Percentiles rank a stretch among this genome's conserved stretches.
These are phyloP conservation scores for Ophiosphaerella herpotricha DNA, from an alignment of 2,329 filamentous ascomycete species.

Conservation along the genomic window DNA sequence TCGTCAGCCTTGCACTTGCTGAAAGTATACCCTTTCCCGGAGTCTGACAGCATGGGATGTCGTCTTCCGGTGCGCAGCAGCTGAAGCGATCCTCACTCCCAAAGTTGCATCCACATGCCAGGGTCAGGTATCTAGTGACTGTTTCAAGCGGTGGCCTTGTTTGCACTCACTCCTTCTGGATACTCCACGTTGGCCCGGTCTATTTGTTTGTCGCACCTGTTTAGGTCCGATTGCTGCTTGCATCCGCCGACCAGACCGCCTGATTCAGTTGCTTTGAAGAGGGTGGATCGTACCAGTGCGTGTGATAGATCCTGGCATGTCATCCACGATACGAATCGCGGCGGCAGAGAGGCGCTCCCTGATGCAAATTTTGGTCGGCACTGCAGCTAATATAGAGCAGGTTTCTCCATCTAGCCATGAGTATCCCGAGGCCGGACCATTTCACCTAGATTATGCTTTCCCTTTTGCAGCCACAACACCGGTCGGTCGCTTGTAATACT, in stretches of 20 bases:
- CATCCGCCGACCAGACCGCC: constrained; percentile 7
- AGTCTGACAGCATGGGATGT: constrained; percentile 18
- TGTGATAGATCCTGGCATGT: constrained; percentile 10
- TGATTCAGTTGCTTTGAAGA: constrained; percentile 1
- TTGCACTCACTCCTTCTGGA: constrained; percentile 21
- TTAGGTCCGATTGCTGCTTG: constrained; percentile 15
- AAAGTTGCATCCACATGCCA: constrained; percentile 8
- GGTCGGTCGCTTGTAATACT: constrained; percentile 26
- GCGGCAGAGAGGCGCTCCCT: constrained; percentile 19
- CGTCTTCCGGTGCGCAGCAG: constrained; percentile 14
- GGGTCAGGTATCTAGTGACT: constrained; percentile 12
- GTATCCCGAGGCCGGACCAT: constrained; percentile 27
- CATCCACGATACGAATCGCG: constrained; percentile 14
- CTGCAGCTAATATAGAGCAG: constrained; percentile 29
- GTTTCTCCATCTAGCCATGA: constrained; percentile 14
- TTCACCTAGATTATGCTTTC: constrained; percentile 28
- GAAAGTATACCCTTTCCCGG: neutral
- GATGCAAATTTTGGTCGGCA: constrained; percentile 19
- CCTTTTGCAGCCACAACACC: constrained; percentile 29
- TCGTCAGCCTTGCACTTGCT: no score
- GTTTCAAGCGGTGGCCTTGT: constrained; percentile 20
- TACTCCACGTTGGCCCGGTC: constrained; percentile 15
- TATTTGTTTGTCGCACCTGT: constrained; percentile 17
- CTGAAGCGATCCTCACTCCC: constrained; percentile 13
- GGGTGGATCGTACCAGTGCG: constrained; percentile 3